These are phyloP conservation scores for Thelonectria olida DNA, from an alignment of 2,329 filamentous ascomycete species.

Conservation along the genomic window DNA sequence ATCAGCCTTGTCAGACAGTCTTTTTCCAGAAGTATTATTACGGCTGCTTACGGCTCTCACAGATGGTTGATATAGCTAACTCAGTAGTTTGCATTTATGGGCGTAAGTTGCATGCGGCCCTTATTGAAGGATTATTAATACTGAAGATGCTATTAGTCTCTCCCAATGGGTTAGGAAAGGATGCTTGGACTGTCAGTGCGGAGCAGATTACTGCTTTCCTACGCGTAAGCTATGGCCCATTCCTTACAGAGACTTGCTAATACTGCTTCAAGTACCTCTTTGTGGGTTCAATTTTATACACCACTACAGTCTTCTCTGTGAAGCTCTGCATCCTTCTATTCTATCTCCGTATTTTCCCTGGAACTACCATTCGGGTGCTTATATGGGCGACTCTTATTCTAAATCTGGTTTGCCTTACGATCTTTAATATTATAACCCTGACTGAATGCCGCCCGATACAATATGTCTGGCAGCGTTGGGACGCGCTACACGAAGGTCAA, in stretches of 20 bases:
- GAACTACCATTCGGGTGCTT: neutral
- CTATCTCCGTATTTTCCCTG: constrained; percentile 6
- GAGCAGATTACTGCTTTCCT: constrained; percentile 1
- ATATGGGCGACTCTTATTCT: neutral
- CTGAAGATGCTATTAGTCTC: neutral
- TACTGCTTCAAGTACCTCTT: neutral
- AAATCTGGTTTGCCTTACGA: constrained; percentile 28
- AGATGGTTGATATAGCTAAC: constrained; percentile 1
- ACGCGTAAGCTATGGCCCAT: neutral
- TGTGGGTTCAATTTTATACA: neutral
- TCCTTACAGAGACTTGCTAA: neutral
- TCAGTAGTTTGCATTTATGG: too few relatives aligned
- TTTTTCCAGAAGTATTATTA: too few relatives aligned
- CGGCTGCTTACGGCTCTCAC: neutral
- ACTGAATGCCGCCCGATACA: constrained; percentile 56
- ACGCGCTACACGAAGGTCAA: too few relatives aligned
- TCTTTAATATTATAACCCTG: neutral
- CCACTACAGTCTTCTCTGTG: neutral
- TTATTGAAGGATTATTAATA: too few relatives aligned
- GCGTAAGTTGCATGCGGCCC: too few relatives aligned
- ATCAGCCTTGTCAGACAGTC: neutral
- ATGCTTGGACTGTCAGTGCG: too few relatives aligned
- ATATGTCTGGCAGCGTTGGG: constrained; percentile 67
- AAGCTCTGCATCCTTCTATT: too few relatives aligned
- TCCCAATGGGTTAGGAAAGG: constrained; percentile 2